A percentile compares a stretch with the other conserved stretches of the same genome.
These are phyloP conservation scores for Blastobotrys peoriensis DNA, from an alignment of 805 yeast species.

Conservation along the genomic window DNA sequence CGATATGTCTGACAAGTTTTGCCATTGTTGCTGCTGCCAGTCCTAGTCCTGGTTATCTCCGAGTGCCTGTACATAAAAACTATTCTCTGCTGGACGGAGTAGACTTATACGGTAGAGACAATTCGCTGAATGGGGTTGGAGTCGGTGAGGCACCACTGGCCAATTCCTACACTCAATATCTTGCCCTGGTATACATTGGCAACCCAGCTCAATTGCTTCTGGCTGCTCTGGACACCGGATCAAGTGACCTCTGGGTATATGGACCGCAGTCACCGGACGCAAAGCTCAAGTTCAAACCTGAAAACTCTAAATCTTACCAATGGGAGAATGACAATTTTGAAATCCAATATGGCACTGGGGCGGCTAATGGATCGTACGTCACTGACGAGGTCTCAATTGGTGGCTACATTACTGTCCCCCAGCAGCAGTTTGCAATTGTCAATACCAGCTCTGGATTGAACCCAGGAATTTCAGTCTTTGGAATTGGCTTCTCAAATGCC, in stretches of 20 bases:
- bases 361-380: background rate
- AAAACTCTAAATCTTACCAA: constrained; percentile 5
- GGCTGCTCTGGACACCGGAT: constrained; percentile 44
- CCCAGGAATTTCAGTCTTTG: constrained; percentile 22
- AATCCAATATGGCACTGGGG: constrained; percentile 7
- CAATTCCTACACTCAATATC: constrained; percentile 19
- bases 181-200: constrained; percentile 33
- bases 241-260: constrained; percentile 43
- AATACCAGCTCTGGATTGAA: no score
- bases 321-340: constrained; percentile 14
- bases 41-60: no score
- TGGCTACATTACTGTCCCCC: background rate
- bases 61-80: no score
- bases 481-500: constrained; percentile 23
- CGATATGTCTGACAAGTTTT: no score
- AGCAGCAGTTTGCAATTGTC: background rate
- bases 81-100: no score
- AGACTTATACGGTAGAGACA: no score
- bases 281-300: background rate
- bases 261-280: constrained; percentile 26
- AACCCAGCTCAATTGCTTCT: constrained; percentile 37
- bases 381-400: constrained; percentile 5
- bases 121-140: no score
- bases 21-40: no score
- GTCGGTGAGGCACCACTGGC: no score